Percentiles rank a stretch among this genome's conserved stretches.
phyloP scores from a whole-genome alignment of 257 asterid genomes.

The Rhazya stricta region DNA sequence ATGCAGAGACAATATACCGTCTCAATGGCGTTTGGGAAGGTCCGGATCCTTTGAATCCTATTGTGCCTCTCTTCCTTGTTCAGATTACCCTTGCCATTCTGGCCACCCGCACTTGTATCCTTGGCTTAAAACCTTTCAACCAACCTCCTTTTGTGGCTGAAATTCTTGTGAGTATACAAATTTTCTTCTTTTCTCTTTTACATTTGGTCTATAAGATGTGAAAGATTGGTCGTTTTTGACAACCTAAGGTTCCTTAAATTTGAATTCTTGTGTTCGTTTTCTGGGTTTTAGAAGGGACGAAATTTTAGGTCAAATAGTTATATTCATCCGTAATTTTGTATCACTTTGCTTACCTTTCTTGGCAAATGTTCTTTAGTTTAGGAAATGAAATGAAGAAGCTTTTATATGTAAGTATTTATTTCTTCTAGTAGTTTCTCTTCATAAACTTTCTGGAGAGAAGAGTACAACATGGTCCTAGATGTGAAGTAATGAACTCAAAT shows the following conservation, averaged over 20 bases:
- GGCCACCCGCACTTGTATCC: constrained; percentile 44
- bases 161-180: constrained; percentile 47
- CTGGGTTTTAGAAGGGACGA: not conserved
- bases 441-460: not conserved
- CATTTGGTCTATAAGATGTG: no score
- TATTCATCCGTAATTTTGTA: not conserved
- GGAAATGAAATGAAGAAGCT: not conserved
- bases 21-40: constrained; percentile 96
- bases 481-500: not conserved
- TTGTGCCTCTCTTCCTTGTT: constrained; percentile 77
- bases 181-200: not conserved
- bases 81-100: constrained; percentile 60
- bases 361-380: not conserved
- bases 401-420: no score
- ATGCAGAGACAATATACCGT: constrained; percentile 67
- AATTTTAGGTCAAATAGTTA: no score
- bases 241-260: not conserved
- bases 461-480: not conserved
- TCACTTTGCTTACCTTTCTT: no score
- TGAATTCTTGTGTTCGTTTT: not conserved
- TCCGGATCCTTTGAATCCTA: constrained; percentile 79
- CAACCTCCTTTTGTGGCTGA: constrained; percentile 78
- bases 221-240: no score
- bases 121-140: constrained; percentile 48
- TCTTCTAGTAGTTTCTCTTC: no score